Conservation (phyloP, 768 basidiomycete species). For the Rhodosporidiobolus sp. region DNA sequence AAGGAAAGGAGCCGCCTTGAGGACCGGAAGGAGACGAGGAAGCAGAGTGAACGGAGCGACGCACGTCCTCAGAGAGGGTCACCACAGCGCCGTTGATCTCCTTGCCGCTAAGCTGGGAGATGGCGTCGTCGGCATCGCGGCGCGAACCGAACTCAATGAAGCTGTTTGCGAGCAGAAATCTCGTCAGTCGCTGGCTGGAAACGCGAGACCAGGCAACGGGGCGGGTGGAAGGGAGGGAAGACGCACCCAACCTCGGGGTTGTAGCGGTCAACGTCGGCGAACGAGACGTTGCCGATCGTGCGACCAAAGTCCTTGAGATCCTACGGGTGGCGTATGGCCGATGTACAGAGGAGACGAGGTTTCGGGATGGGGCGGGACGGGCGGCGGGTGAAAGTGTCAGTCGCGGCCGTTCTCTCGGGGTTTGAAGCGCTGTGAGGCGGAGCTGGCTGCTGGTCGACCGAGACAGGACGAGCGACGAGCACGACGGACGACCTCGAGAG, state of each 20-base stretch:
- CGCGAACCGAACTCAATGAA: conserved; percentile 84
- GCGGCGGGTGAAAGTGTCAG: neutral
- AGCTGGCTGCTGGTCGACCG: too few relatives aligned
- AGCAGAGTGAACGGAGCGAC: conserved; percentile 38
- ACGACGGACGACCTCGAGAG: neutral
- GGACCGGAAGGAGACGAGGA: too few relatives aligned
- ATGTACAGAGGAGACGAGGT: neutral
- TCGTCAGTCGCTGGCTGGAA: conserved; percentile 10
- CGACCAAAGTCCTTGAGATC: conserved; percentile 98
- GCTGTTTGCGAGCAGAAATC: conserved; percentile 53
- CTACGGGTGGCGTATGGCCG: conserved; percentile 51
- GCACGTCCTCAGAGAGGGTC: conserved; percentile 56
- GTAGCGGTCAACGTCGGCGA: conserved; percentile 90
- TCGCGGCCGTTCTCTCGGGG: neutral
- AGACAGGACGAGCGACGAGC: neutral
- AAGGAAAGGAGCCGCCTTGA: too few relatives aligned
- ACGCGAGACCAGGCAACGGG: too few relatives aligned
- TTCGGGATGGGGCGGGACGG: neutral
- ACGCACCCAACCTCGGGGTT: conserved; percentile 78
- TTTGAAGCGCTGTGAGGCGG: too few relatives aligned
- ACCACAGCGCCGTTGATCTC: conserved; percentile 82
- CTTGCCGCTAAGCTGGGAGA: conserved; percentile 76
- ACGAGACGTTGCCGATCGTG: conserved; percentile 85
- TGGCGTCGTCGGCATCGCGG: conserved; percentile 90
- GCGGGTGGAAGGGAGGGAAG: conserved; percentile 7